phyloP scores from a whole-genome alignment of 163 green algal species.

The Scenedesmus sp. region DNA sequence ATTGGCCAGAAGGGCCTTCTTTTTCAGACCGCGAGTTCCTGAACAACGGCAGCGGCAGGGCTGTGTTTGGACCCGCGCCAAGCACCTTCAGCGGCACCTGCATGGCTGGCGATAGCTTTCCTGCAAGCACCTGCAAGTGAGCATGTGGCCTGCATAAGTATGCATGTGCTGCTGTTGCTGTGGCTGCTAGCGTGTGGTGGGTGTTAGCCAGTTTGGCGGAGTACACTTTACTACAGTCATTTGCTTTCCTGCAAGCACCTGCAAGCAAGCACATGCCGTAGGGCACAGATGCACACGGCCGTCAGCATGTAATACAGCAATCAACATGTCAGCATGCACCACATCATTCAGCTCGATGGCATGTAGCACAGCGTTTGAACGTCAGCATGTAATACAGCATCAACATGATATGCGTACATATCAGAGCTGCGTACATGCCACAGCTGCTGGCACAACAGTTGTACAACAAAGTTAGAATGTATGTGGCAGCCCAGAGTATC shows the following conservation, averaged over 20 bases:
- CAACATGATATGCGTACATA: too few relatives aligned
- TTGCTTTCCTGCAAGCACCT: neutral
- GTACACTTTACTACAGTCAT: neutral
- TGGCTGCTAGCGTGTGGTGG: neutral
- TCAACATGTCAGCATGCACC: neutral
- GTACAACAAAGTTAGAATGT: too few relatives aligned
- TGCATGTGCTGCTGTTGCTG: neutral
- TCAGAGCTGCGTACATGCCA: too few relatives aligned
- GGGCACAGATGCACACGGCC: too few relatives aligned
- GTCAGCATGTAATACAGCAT: too few relatives aligned
- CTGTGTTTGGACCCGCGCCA: neutral
- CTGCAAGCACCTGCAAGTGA: slow-evolving; percentile 16
- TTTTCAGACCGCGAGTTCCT: neutral
- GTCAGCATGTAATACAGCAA: neutral
- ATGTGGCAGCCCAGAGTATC: too few relatives aligned
- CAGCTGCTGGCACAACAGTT: too few relatives aligned
- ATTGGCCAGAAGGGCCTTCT: neutral
- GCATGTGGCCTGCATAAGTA: neutral
- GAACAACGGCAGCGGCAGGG: neutral
- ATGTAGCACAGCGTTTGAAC: too few relatives aligned
- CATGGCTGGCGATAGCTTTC: neutral
- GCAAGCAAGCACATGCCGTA: neutral
- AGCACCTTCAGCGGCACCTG: neutral
- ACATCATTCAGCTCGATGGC: too few relatives aligned
- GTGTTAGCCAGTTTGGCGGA: too few relatives aligned